These are phyloP conservation scores for Capronia epimyces DNA, from an alignment of 2,329 filamentous ascomycete genomes.

Conservation along the genomic window DNA sequence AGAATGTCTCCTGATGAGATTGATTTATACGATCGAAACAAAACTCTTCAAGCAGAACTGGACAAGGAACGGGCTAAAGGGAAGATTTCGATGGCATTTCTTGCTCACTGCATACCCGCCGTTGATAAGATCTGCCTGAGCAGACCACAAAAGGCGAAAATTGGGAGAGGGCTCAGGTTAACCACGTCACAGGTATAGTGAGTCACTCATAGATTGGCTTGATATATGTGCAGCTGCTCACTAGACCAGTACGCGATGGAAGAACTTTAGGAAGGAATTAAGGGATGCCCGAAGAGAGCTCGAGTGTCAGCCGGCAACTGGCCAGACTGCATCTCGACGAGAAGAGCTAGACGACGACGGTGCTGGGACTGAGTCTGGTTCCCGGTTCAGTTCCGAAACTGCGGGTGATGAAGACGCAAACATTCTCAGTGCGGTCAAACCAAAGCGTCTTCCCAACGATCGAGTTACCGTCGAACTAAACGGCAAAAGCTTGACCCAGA, in stretches of 20 bases:
- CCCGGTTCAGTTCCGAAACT: too few relatives aligned
- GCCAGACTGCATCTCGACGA: neutral
- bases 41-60: neutral
- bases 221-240: neutral
- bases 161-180: neutral
- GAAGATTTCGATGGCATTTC: too few relatives aligned
- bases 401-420: neutral
- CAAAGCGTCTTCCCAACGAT: neutral
- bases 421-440: neutral
- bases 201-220: neutral
- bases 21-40: neutral
- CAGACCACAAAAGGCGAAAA: neutral
- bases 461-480: neutral
- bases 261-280: neutral
- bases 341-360: neutral
- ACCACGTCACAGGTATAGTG: neutral
- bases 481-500: neutral
- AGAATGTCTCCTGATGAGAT: neutral
- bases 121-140: too few relatives aligned
- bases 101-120: too few relatives aligned
- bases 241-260: neutral
- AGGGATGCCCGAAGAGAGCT: neutral
- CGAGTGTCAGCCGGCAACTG: neutral
- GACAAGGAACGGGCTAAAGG: too few relatives aligned
- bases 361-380: neutral